phyloP scores from a whole-genome alignment of 2,329 filamentous ascomycete species.

The Trichophyton benhamiae region DNA sequence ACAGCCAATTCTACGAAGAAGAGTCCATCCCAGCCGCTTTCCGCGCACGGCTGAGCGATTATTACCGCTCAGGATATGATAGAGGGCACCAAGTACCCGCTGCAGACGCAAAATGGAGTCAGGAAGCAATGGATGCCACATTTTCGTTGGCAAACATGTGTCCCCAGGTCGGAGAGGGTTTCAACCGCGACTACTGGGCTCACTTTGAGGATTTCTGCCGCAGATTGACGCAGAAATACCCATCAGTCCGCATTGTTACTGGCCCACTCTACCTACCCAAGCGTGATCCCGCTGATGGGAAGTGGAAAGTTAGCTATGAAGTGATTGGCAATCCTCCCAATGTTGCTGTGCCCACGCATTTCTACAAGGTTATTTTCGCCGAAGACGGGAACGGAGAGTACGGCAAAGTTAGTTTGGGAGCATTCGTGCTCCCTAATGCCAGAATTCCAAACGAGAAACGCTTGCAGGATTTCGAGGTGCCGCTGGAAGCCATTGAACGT shows the following conservation, averaged over 20 bases:
- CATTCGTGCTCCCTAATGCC: constrained; percentile 91
- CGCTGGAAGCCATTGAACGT: constrained; percentile 80
- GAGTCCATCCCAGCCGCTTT: constrained; percentile 67
- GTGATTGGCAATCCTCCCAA: constrained; percentile 88
- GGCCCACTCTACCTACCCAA: constrained; percentile 87
- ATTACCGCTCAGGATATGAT: constrained; percentile 89
- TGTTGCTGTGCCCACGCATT: constrained; percentile 92
- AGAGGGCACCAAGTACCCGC: constrained; percentile 94
- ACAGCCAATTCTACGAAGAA: constrained; percentile 78
- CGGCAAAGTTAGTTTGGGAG: constrained; percentile 75
- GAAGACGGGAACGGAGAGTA: constrained; percentile 57
- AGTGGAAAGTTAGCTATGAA: constrained; percentile 93
- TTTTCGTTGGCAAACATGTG: constrained; percentile 95
- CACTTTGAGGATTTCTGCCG: constrained; percentile 97
- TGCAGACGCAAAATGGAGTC: constrained; percentile 91
- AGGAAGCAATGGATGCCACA: constrained; percentile 87
- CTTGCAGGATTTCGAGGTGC: constrained; percentile 85
- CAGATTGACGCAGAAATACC: constrained; percentile 65
- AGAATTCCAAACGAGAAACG: constrained; percentile 77
- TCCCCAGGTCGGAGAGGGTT: constrained; percentile 93
- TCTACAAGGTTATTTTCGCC: constrained; percentile 97
- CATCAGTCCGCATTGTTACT: constrained; percentile 80
- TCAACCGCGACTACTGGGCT: constrained; percentile 98
- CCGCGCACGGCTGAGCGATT: constrained; percentile 81
- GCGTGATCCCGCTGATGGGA: constrained; percentile 67